Evolutionary conservation across 768 basidiomycete species (phyloP), one percentile per base, ranked within the genome.

Genomic region (Lentinula boryana): DNA sequence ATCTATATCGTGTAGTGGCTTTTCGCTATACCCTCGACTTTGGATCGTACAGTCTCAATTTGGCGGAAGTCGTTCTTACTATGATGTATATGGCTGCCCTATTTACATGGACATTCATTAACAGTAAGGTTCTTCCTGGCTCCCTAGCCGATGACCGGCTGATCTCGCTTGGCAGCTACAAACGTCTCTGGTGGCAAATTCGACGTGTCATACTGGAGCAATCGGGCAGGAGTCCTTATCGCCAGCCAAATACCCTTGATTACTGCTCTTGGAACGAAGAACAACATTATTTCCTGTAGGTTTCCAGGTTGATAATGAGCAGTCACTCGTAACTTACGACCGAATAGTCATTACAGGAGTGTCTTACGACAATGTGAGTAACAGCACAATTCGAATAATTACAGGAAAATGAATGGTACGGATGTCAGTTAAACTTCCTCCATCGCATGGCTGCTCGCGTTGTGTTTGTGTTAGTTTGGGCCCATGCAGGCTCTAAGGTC

Each of bases 221-320:
- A 74, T 54, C 69, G 76, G 18, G 66, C 71, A 7, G 74, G 69
- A 5, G 63, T 64, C 9, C 69, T 78, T n/a, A 75, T 71, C 0
- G 61, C 70, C 6, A 68, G 64, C 51, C 78, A 83, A 62, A 69
- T 78, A 9, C 76, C 79, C 1, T 66, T 82, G 31, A 71, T 83
- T 52, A 74, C 77, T 31, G 80, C 74, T 6, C 71, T 83, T 18
- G 79, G 77, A 5, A 77, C 76, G 41, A 82, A 81, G 72, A 82
- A 83, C 69, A 82, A 82, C 60, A 60, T 79, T 27, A 69, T 83
- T 36, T 68, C 73, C 1, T 67, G 76, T 77, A 63, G 15, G 76
- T 68, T 32, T 13, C 6, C 23, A n/a, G 4, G 8, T 40, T n/a
- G n/a, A 16, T 52, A 49, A 9, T n/a, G 15, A 40, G 12, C 51